Base-by-base conservation (phyloP, 352 stramenopile genomes). In the Lagenidium sp. region DNA sequence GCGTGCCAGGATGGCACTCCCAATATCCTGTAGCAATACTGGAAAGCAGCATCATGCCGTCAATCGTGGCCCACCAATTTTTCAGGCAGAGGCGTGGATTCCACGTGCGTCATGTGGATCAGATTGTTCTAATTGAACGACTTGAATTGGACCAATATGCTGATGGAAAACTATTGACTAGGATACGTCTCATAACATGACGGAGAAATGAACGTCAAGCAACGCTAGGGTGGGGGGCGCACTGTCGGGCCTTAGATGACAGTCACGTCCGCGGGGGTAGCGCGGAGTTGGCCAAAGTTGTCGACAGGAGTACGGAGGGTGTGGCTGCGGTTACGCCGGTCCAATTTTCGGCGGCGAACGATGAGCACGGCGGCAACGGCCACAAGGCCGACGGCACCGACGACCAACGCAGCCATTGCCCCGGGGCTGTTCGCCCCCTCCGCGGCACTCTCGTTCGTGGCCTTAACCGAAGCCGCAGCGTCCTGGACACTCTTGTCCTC, bases 231-330 rank as follows among this genome's bases (percentile, higher is more conserved):
- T 32, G 28, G 8, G 8, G 28, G 8, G 28, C 28, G 28, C 8
- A 32, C 8, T 32, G 28, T 32, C 8, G 28, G 28, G 13, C 2
- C 32, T 28, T 46, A 53, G 23, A 53, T 25, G 12, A 54, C 32
- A 19, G 47, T 47, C 29, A 43, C 30, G 25, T 43, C 25, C 23
- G 38, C 37, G 13, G 47, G 47, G 24, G 47, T 55, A 3, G 39
- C 26, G 26, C 30, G 15, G 47, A 55, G 11, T 20, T 44, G 16
- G 19, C 41, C 41, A 37, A 49, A 44, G 23, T 25, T 20, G 24
- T 49, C 40, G 24, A 44, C 40, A 4, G 47, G 47, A 12, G 47
- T 55, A 24, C 40, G 38, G 12, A 49, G 24, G 32, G 47, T 49
- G 18, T 45, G 23, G 47, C 31, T 32, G 20, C 41, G 40, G 19